Percentiles rank a stretch among this genome's conserved stretches.
These are phyloP conservation scores for Hawksworthiomyces lignivorus DNA, from an alignment of 2,329 filamentous ascomycete species.

Conservation along the genomic window DNA sequence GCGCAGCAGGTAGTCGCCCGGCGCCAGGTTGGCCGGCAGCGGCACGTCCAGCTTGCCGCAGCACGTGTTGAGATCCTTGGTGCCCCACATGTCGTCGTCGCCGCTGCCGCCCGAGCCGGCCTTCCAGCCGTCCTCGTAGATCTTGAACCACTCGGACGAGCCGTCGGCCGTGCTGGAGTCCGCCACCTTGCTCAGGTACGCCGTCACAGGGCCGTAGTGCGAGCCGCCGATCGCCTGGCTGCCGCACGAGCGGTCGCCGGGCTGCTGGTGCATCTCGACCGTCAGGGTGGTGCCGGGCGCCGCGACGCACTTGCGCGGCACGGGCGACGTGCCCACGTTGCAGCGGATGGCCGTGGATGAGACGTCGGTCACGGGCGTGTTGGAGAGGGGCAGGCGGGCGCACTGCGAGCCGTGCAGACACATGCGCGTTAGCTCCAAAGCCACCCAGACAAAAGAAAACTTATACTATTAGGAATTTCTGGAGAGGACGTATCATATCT, in stretches of 20 bases:
- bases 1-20: constrained; percentile 37
- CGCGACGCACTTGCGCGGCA: constrained; percentile 36
- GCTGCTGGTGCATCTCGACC: constrained; percentile 49
- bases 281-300: constrained; percentile 41
- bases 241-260: constrained; percentile 32
- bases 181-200: constrained; percentile 40
- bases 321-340: constrained; percentile 30
- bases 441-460: no score
- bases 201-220: constrained; percentile 43
- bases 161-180: constrained; percentile 37
- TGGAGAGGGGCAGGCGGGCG: constrained; percentile 40
- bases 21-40: constrained; percentile 24
- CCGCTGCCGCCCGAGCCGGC: constrained; percentile 28
- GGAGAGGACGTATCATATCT: constrained; percentile 27
- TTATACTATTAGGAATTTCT: no score
- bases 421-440: constrained; percentile 16
- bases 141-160: constrained; percentile 43
- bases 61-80: constrained; percentile 32
- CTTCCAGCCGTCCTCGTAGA: constrained; percentile 38
- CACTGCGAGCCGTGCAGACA: constrained; percentile 31
- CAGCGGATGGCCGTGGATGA: constrained; percentile 35
- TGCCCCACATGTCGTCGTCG: constrained; percentile 39
- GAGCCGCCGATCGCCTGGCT: constrained; percentile 44
- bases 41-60: constrained; percentile 32
- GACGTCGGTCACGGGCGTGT: constrained; percentile 43